A percentile compares a stretch with the other conserved stretches of the same genome.
phyloP scores from a whole-genome alignment of 345 rosid species.

The Brassica incana region DNA sequence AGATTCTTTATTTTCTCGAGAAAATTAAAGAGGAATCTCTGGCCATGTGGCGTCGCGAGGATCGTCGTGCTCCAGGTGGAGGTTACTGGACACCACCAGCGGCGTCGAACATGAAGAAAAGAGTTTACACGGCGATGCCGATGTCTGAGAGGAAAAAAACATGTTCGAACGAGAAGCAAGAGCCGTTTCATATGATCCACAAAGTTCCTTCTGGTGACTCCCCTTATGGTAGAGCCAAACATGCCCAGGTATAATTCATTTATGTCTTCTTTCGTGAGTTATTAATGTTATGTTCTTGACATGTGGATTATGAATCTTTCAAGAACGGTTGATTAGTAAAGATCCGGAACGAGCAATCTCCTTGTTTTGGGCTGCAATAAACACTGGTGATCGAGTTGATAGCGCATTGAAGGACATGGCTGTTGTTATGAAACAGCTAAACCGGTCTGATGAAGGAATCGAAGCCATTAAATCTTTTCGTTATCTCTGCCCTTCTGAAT shows the following conservation, averaged over 20 bases:
- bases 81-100: constrained; percentile 56
- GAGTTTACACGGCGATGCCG: constrained; percentile 36
- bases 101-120: constrained; percentile 32
- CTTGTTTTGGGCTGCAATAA: constrained; percentile 81
- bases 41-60: constrained; percentile 22
- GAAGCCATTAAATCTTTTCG: constrained; percentile 83
- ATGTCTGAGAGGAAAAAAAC: constrained; percentile 54
- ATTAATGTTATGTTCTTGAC: not conserved
- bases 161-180: constrained; percentile 32
- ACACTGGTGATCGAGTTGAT: constrained; percentile 70
- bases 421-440: constrained; percentile 63
- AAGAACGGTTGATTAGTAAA: constrained; percentile 57
- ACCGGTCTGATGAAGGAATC: constrained; percentile 72
- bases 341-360: constrained; percentile 69
- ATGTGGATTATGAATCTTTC: not conserved
- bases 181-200: constrained; percentile 54
- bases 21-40: not conserved
- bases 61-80: constrained; percentile 22
- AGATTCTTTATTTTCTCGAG: constrained; percentile 7
- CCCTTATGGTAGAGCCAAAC: constrained; percentile 76
- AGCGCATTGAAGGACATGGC: constrained; percentile 83
- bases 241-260: constrained; percentile 53
- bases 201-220: constrained; percentile 67
- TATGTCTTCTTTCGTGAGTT: not conserved
- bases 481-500: constrained; percentile 63